Percentiles rank a stretch among this genome's conserved stretches.
Evolutionary conservation across 2,329 filamentous ascomycete species (phyloP).

Genomic region (Ophiostoma australiae): DNA sequence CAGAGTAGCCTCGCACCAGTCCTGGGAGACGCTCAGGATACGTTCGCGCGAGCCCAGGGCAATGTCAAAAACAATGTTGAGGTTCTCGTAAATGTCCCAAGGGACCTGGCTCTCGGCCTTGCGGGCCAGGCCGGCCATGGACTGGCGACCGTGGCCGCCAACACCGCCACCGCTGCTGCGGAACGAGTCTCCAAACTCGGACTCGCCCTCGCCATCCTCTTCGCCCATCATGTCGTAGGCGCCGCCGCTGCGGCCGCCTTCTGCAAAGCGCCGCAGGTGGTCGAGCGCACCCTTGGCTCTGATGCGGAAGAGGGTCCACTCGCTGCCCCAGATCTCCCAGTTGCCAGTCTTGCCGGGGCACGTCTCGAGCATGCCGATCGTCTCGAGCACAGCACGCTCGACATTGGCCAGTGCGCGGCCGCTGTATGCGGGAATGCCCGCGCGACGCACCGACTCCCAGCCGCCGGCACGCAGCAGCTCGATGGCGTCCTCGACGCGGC

Average conservation of each 20-base stretch:
- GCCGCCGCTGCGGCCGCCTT: conserved; percentile 51
- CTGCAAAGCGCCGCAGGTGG: conserved; percentile 71
- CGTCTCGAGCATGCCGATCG: conserved; percentile 63
- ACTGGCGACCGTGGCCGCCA: conserved; percentile 32
- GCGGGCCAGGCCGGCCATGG: conserved; percentile 61
- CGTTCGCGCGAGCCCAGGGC: conserved; percentile 70
- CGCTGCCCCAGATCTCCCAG: conserved; percentile 77
- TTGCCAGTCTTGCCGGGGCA: conserved; percentile 67
- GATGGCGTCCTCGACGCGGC: conserved; percentile 63
- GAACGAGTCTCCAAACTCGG: conserved; percentile 33
- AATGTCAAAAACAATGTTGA: conserved; percentile 75
- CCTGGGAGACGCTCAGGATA: conserved; percentile 71
- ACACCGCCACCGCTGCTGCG: conserved; percentile 36
- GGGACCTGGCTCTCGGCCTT: conserved; percentile 83
- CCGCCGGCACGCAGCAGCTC: conserved; percentile 67
- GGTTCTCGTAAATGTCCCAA: conserved; percentile 82
- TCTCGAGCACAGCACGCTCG: conserved; percentile 63
- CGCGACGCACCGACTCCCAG: conserved; percentile 70
- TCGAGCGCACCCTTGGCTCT: conserved; percentile 64
- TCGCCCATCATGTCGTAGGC: conserved; percentile 40
- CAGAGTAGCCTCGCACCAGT: conserved; percentile 87
- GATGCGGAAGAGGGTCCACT: conserved; percentile 80
- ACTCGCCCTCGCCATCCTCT: conserved; percentile 55
- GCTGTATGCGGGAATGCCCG: conserved; percentile 63
- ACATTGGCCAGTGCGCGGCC: conserved; percentile 75